Base-by-base conservation (phyloP, 2,329 filamentous ascomycete species). In the Penicillium sp. region DNA sequence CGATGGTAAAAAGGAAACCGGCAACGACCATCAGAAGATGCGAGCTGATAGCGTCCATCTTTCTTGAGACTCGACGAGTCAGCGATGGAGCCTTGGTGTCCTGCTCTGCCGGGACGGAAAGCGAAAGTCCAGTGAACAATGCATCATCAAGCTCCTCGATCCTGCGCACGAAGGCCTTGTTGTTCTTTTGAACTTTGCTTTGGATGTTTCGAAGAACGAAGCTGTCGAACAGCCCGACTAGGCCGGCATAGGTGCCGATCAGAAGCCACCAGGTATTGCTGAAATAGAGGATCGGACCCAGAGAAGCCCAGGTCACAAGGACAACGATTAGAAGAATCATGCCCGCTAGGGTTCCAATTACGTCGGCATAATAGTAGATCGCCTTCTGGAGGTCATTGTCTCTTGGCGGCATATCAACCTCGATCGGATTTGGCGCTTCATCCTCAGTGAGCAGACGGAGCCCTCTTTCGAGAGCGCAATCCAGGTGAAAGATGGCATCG, bases 211-310 rank as follows among this genome's bases (percentile, higher is more conserved):
- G 69, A 9, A 76, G 64, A 11, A 76, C 65, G 48, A 76, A 76
- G 26, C 70, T 68, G 51, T 75, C 72, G 29, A 70, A 63, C 43
- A 75, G 64, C 2, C 73, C 73, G 39, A 76, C 63, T 4, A 76
- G 63, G 2, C 73, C 73, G 0, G 73, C 72, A 51, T 75, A 76
- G 0, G 73, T 76, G 9, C 73, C 73, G 41, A 76, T 75, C 12
- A 75, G 64, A 0, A 76, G 66, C 67, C 70, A 75, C 73, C 73
- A 76, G 57, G 72, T 75, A 48, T 63, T 57, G 48, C 67, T 64
- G 53, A 71, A 76, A 3, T 63, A 39, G 48, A 76, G 64, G 4
- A 62, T 39, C 2, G 40, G 40, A 29, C 40, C 40, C 13, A 43
- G 9, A 4, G 40, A 28, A 25, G 32, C 40, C 40, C 40, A 43